These are phyloP conservation scores for Scleroderma bovista DNA, from an alignment of 768 basidiomycete genomes.

Conservation along the genomic window DNA sequence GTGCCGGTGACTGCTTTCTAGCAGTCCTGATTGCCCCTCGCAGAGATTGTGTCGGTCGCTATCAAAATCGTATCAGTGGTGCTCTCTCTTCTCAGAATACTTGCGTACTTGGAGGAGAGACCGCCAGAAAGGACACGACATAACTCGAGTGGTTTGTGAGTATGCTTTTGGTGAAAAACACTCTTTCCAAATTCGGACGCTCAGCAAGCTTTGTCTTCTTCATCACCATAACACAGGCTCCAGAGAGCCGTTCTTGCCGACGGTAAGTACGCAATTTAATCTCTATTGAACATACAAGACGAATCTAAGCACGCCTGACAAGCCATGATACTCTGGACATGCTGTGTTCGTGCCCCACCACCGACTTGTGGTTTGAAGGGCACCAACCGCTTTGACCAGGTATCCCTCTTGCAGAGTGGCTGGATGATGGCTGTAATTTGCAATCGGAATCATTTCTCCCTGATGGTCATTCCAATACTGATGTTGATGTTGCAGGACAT, in stretches of 20 bases:
- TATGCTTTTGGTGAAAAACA: no score
- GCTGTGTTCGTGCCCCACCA: constrained; percentile 7
- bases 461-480: neutral
- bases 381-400: constrained; percentile 5
- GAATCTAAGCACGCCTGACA: constrained; percentile 7
- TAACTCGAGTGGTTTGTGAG: neutral
- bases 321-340: neutral
- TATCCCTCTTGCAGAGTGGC: neutral
- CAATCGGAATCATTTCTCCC: constrained; percentile 4
- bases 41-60: neutral
- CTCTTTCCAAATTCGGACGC: no score
- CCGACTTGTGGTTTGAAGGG: neutral
- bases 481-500: no score
- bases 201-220: neutral
- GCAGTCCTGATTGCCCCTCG: constrained; percentile 10
- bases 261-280: neutral
- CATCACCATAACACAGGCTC: neutral
- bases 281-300: constrained; percentile 1
- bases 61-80: neutral
- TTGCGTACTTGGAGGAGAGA: neutral
- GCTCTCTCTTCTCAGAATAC: neutral
- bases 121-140: neutral
- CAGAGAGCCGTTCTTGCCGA: neutral
- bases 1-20: neutral
- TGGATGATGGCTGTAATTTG: constrained; percentile 11